These are phyloP conservation scores for Scedosporium minutisporum DNA, from an alignment of 2,329 filamentous ascomycete genomes.

Conservation along the genomic window DNA sequence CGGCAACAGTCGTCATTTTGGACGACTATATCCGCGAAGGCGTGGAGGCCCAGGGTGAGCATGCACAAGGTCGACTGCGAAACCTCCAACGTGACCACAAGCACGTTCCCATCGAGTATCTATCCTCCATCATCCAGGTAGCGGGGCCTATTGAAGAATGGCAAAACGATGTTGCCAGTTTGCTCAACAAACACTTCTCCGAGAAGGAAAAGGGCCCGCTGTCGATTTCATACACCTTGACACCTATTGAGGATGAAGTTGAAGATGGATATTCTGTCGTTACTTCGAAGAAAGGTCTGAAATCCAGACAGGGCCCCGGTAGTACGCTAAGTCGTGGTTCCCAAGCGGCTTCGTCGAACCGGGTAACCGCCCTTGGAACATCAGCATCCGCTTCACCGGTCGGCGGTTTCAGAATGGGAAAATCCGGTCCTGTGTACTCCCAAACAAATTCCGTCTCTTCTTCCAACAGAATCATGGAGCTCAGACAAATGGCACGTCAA, in stretches of 20 bases:
- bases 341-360: conserved; percentile 48
- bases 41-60: conserved; percentile 21
- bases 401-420: conserved; percentile 20
- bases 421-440: background rate
- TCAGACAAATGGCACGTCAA: conserved; percentile 32
- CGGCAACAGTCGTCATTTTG: conserved; percentile 31
- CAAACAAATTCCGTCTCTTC: conserved; percentile 13
- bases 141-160: conserved; percentile 23
- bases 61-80: conserved; percentile 19
- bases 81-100: conserved; percentile 27
- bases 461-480: conserved; percentile 20
- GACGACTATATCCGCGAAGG: conserved; percentile 31
- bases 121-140: conserved; percentile 32
- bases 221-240: conserved; percentile 27
- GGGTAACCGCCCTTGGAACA: background rate
- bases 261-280: conserved; percentile 10
- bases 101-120: conserved; percentile 32
- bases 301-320: conserved; percentile 12
- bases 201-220: conserved; percentile 25
- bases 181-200: conserved; percentile 31
- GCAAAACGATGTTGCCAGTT: conserved; percentile 29
- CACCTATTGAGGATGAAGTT: conserved; percentile 24
- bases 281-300: conserved; percentile 2
- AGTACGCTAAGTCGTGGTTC: conserved; percentile 15
- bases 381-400: conserved; percentile 24